Conservation (phyloP, 106 monocot genomes). For the Phalaenopsis equestris region DNA sequence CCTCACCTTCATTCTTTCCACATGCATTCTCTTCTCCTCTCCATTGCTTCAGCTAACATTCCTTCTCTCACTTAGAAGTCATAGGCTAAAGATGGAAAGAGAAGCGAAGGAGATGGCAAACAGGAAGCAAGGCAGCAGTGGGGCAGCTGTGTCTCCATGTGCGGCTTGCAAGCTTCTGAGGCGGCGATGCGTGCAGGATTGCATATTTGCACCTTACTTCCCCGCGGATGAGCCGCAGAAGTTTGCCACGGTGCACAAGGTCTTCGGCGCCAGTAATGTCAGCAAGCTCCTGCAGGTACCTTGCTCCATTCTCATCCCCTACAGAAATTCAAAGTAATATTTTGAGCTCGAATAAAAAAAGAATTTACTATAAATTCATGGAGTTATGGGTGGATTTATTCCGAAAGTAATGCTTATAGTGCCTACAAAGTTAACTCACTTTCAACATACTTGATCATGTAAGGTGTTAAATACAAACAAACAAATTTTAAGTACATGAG, state of each 20-base stretch:
- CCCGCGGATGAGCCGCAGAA: slow-evolving; percentile 37
- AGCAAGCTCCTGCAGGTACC: slow-evolving; percentile 72
- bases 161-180: slow-evolving; percentile 39
- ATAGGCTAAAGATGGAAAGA: not conserved
- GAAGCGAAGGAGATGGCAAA: not conserved
- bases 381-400: too few species aligned
- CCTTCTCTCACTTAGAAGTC: not conserved
- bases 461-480: too few species aligned
- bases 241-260: slow-evolving; percentile 79
- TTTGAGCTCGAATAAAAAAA: too few species aligned
- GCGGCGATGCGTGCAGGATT: slow-evolving; percentile 24
- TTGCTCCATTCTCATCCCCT: too few species aligned
- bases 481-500: too few species aligned
- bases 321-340: too few species aligned
- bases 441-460: too few species aligned
- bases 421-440: too few species aligned
- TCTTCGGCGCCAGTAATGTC: slow-evolving; percentile 80
- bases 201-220: slow-evolving; percentile 31
- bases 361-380: too few species aligned
- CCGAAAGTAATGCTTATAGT: too few species aligned
- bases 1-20: too few species aligned
- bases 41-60: not conserved
- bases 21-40: too few species aligned
- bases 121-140: not conserved
- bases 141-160: slow-evolving; percentile 16